These are phyloP conservation scores for Candida fluviatilis DNA, from an alignment of 805 yeast genomes.

Conservation along the genomic window DNA sequence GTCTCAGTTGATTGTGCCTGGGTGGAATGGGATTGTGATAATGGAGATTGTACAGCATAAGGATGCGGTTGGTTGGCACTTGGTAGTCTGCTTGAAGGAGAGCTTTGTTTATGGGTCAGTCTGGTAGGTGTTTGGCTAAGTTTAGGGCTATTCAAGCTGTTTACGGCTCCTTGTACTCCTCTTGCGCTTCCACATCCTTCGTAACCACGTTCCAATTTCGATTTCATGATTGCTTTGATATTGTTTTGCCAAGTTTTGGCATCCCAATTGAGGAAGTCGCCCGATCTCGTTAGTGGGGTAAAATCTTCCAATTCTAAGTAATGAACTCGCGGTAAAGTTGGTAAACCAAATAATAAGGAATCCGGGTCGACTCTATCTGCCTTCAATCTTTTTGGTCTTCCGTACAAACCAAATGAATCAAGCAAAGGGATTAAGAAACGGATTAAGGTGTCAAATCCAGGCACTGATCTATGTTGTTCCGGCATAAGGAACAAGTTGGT, in stretches of 20 bases:
- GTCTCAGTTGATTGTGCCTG: slow-evolving; percentile 2
- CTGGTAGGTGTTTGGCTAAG: slow-evolving; percentile 3
- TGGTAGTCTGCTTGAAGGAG: not conserved
- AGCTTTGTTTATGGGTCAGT: not conserved
- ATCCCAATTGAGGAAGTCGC: slow-evolving; percentile 34
- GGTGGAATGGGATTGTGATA: not conserved
- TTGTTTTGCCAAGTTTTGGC: slow-evolving; percentile 30
- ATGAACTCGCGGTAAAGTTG: slow-evolving; percentile 43
- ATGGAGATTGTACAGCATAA: not conserved
- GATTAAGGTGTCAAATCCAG: slow-evolving; percentile 48
- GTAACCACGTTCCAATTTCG: slow-evolving; percentile 47
- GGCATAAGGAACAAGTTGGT: slow-evolving; percentile 43
- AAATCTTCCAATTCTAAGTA: slow-evolving; percentile 35
- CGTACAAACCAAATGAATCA: slow-evolving; percentile 42
- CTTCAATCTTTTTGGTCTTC: slow-evolving; percentile 41
- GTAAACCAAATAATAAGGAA: slow-evolving; percentile 40
- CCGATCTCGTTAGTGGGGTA: slow-evolving; percentile 14
- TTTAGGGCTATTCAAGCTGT: slow-evolving; percentile 42
- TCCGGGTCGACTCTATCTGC: slow-evolving; percentile 40
- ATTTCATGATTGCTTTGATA: slow-evolving; percentile 26
- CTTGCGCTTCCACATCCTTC: slow-evolving; percentile 73
- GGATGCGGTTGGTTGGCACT: slow-evolving; percentile 1
- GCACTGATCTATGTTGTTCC: slow-evolving; percentile 42
- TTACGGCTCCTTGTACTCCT: slow-evolving; percentile 58
- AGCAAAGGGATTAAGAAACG: slow-evolving; percentile 37